These are phyloP conservation scores for Apiotrichum mycotoxinovorans DNA, from an alignment of 1,284 basidiomycete species.

Conservation along the genomic window DNA sequence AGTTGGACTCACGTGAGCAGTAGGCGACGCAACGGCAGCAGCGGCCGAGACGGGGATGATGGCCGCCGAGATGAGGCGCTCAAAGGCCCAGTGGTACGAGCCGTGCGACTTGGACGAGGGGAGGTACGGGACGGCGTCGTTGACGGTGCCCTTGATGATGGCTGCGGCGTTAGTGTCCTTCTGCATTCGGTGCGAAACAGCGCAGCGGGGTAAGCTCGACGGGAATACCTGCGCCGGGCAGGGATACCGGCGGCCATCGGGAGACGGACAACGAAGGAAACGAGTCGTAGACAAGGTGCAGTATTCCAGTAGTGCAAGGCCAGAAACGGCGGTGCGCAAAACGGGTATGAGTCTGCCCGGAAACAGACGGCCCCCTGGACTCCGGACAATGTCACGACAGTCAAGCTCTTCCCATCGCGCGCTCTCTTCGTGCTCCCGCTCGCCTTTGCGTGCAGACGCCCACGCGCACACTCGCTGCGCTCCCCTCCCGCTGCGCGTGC, in stretches of 20 bases:
- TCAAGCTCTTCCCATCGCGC: not conserved
- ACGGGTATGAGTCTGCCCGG: too few relatives aligned
- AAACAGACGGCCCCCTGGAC: too few relatives aligned
- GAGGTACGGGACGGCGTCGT: constrained; percentile 90
- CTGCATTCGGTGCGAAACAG: not conserved
- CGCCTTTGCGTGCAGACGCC: too few relatives aligned
- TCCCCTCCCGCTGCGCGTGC: not conserved
- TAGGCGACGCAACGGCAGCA: constrained; percentile 68
- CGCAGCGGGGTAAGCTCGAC: not conserved
- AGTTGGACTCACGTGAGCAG: constrained; percentile 55
- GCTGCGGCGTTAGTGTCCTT: constrained; percentile 54
- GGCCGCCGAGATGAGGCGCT: constrained; percentile 80
- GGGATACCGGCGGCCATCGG: too few relatives aligned
- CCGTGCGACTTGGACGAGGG: constrained; percentile 75
- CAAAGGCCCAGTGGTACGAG: constrained; percentile 97
- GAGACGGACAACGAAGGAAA: too few relatives aligned
- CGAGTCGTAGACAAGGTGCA: too few relatives aligned
- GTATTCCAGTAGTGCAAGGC: too few relatives aligned
- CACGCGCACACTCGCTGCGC: not conserved
- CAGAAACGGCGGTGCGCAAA: too few relatives aligned
- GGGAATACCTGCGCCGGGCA: too few relatives aligned
- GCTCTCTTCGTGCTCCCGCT: not conserved
- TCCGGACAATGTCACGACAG: too few relatives aligned
- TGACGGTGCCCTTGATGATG: constrained; percentile 88
- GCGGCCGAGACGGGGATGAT: constrained; percentile 84